These are phyloP conservation scores for Plasmodium falciparum DNA, from an alignment of 169 alveolate genomes.

Conservation along the genomic window DNA sequence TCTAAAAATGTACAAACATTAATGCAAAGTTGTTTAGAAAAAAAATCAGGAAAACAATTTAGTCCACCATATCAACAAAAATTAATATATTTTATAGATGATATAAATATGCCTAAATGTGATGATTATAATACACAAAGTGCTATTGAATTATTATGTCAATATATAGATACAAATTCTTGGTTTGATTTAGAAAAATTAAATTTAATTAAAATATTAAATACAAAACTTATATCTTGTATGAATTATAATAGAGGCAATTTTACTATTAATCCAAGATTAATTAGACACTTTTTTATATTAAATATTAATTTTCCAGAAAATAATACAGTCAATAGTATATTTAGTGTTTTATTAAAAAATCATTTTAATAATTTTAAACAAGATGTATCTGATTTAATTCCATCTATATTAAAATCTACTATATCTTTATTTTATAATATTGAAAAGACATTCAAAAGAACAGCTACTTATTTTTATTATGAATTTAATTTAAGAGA, in stretches of 20 bases:
- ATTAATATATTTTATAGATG: slow-evolving; percentile 96
- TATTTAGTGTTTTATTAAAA: slow-evolving; percentile 93
- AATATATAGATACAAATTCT: slow-evolving; percentile 94
- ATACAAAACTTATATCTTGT: slow-evolving; percentile 93
- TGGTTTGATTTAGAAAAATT: slow-evolving; percentile 94
- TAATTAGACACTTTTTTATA: slow-evolving; percentile 96
- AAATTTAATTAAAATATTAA: slow-evolving; percentile 93
- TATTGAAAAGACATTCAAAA: slow-evolving; percentile 93
- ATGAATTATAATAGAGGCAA: slow-evolving; percentile 97
- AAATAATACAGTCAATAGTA: slow-evolving; percentile 92
- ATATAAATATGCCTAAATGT: slow-evolving; percentile 96
- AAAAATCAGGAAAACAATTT: slow-evolving; percentile 95
- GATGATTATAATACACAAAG: slow-evolving; percentile 96
- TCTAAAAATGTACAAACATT: slow-evolving; percentile 81
- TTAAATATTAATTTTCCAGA: slow-evolving; percentile 96
- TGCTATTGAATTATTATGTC: slow-evolving; percentile 95
- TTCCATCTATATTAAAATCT: slow-evolving; percentile 92
- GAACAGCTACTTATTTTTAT: slow-evolving; percentile 97
- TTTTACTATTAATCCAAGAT: slow-evolving; percentile 94
- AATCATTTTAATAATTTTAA: slow-evolving; percentile 93
- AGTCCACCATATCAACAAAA: slow-evolving; percentile 96
- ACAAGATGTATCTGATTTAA: slow-evolving; percentile 91
- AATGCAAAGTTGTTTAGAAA: slow-evolving; percentile 91
- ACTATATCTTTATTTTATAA: slow-evolving; percentile 92
- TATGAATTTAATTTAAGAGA: slow-evolving; percentile 96